A percentile compares a stretch with the other conserved stretches of the same genome.
Evolutionary conservation across 2,329 filamentous ascomycete species (phyloP).

Genomic region (Talaromyces rugulosus): DNA sequence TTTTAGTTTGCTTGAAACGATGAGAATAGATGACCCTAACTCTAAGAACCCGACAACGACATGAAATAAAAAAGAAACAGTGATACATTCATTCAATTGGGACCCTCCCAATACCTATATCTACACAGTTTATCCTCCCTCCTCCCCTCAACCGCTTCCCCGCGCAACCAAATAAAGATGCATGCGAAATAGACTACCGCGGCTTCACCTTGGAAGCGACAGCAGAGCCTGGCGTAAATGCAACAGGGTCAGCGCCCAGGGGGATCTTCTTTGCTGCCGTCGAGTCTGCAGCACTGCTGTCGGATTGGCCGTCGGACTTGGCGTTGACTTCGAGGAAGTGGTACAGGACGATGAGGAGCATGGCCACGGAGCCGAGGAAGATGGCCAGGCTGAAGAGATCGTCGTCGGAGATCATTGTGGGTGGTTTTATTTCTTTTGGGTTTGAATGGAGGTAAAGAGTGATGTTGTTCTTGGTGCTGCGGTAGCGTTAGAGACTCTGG

Average conservation of each 20-base stretch:
- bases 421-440: neutral
- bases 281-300: neutral
- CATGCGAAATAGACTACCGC: neutral
- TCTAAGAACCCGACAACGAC: neutral
- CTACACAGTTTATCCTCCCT: too few species aligned
- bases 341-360: slow-evolving; percentile 91
- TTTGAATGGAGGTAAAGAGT: too few species aligned
- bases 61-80: neutral
- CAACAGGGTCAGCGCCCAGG: slow-evolving; percentile 6
- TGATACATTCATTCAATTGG: neutral
- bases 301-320: slow-evolving; percentile 39
- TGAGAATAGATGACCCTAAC: neutral
- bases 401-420: slow-evolving; percentile 87
- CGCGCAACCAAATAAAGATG: neutral
- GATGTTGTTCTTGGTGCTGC: neutral
- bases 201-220: slow-evolving; percentile 6
- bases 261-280: slow-evolving; percentile 12
- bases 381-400: slow-evolving; percentile 89
- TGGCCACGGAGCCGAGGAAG: slow-evolving; percentile 82
- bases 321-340: slow-evolving; percentile 96
- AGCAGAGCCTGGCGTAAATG: slow-evolving; percentile 10
- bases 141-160: neutral
- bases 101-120: neutral
- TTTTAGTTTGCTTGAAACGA: neutral
- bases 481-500: slow-evolving; percentile 5